Evolutionary conservation across 805 yeast species (phyloP).

Genomic region (Pichia manshurica): DNA sequence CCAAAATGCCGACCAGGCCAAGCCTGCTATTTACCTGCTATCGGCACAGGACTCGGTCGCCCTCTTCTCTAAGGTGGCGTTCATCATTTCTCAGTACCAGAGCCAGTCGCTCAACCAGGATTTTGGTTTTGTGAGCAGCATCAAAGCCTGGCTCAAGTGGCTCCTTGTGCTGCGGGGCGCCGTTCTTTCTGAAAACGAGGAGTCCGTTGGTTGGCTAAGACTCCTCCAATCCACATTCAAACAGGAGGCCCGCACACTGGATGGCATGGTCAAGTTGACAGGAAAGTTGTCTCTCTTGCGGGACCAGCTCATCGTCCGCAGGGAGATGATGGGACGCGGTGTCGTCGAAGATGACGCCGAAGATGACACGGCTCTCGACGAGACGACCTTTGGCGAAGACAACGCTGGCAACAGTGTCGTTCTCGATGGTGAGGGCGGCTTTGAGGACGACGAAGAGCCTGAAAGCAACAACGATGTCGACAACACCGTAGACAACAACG

Average conservation of each 20-base stretch:
- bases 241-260: conserved; percentile 52
- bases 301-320: conserved; percentile 69
- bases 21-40: conserved; percentile 50
- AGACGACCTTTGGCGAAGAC: conserved; percentile 23
- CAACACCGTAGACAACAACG: too few relatives aligned
- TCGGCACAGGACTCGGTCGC: conserved; percentile 37
- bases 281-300: conserved; percentile 77
- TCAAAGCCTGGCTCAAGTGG: conserved; percentile 72
- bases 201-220: conserved; percentile 50
- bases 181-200: conserved; percentile 45
- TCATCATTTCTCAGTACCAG: conserved; percentile 38
- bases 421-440: conserved; percentile 30
- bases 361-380: conserved; percentile 30
- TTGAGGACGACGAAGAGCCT: conserved; percentile 19
- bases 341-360: conserved; percentile 18
- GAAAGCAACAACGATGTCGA: conserved; percentile 1
- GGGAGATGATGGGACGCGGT: conserved; percentile 37
- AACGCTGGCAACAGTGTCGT: conserved; percentile 22
- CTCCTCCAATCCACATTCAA: conserved; percentile 52
- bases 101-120: conserved; percentile 2
- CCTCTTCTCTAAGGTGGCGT: conserved; percentile 43
- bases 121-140: conserved; percentile 1
- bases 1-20: conserved; percentile 38
- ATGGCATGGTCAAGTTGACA: conserved; percentile 69
- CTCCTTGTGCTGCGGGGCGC: conserved; percentile 65